phyloP scores from a whole-genome alignment of 768 basidiomycete species.

The Mycena galopus region DNA sequence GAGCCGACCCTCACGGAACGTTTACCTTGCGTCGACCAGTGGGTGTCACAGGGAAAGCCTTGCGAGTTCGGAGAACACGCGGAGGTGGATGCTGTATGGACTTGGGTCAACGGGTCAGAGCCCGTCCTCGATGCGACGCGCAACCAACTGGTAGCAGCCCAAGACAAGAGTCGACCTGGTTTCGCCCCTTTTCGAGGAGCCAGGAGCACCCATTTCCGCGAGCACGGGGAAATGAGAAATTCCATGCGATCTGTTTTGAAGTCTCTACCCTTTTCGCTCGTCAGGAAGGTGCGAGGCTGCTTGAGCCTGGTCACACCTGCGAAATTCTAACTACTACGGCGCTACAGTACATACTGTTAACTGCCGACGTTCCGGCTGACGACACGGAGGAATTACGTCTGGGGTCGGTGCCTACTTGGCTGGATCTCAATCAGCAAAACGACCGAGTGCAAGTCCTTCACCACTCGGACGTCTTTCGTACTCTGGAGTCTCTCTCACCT shows the following conservation, averaged over 20 bases:
- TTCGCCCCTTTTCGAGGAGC: conserved; percentile 13
- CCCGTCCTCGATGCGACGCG: conserved; percentile 28
- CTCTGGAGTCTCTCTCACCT: conserved; percentile 9
- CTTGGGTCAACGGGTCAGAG: conserved; percentile 37
- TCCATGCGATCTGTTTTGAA: conserved; percentile 35
- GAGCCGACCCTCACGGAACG: conserved; percentile 23
- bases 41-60: conserved; percentile 24
- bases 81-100: conserved; percentile 29
- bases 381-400: conserved; percentile 32
- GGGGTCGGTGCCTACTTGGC: conserved; percentile 33
- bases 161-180: background rate
- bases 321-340: background rate
- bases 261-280: conserved; percentile 27
- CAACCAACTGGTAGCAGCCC: background rate
- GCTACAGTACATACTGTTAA: conserved; percentile 33
- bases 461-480: conserved; percentile 34
- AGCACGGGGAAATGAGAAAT: conserved; percentile 34
- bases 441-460: conserved; percentile 19
- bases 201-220: conserved; percentile 32
- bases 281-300: conserved; percentile 25
- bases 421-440: conserved; percentile 6
- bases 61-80: conserved; percentile 6
- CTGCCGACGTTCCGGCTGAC: conserved; percentile 35
- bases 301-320: background rate
- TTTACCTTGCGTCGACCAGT: conserved; percentile 31